These are phyloP conservation scores for Kalmusia sp. DNA, from an alignment of 2,329 filamentous ascomycete genomes.

Conservation along the genomic window DNA sequence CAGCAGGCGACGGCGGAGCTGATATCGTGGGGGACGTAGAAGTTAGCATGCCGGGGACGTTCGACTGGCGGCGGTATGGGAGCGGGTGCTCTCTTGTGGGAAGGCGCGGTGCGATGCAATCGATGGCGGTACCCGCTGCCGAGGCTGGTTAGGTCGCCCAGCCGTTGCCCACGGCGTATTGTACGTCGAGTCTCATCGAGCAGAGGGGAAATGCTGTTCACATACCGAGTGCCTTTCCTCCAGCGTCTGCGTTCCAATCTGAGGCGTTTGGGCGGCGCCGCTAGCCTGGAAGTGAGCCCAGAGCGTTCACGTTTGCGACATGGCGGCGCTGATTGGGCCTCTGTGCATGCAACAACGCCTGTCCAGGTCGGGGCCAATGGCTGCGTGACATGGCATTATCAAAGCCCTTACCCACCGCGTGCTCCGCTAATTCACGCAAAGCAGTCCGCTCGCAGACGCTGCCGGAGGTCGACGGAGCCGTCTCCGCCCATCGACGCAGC, in stretches of 20 bases:
- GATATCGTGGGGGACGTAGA: conserved; percentile 47
- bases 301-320: too few relatives aligned
- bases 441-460: background rate
- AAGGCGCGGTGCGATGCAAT: background rate
- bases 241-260: too few relatives aligned
- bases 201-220: background rate
- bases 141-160: conserved; percentile 3
- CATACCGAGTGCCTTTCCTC: background rate
- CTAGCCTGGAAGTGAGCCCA: too few relatives aligned
- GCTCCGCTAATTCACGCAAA: background rate
- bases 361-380: background rate
- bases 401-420: background rate
- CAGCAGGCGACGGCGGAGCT: conserved; percentile 44
- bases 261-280: too few relatives aligned
- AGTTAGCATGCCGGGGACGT: conserved; percentile 35
- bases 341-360: background rate
- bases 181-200: conserved; percentile 1
- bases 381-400: background rate
- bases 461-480: background rate
- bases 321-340: background rate
- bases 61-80: background rate
- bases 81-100: background rate
- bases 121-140: background rate
- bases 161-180: background rate
- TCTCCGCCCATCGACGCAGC: background rate